A percentile compares a stretch with the other conserved stretches of the same genome.
These are phyloP conservation scores for Clitopilus passeckerianus DNA, from an alignment of 768 basidiomycete species.

Conservation along the genomic window DNA sequence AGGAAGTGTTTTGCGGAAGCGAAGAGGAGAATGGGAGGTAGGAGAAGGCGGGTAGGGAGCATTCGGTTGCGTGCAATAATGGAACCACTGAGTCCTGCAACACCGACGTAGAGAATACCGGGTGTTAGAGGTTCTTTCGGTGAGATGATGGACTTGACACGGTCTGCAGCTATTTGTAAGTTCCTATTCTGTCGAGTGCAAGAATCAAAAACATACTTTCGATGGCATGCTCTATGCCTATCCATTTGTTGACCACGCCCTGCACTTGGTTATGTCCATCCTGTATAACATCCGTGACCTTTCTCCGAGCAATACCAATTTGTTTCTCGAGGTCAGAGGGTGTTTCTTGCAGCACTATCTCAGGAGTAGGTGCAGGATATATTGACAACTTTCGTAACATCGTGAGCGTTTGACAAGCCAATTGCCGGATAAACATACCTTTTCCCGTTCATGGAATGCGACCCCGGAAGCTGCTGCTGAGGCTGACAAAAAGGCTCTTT, in stretches of 20 bases:
- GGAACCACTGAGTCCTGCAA: conserved; percentile 84
- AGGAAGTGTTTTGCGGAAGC: conserved; percentile 79
- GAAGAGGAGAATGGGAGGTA: conserved; percentile 74
- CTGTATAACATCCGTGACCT: conserved; percentile 48
- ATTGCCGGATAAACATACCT: conserved; percentile 15
- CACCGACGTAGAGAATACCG: conserved; percentile 85
- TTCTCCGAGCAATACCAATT: conserved; percentile 66
- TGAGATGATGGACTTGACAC: conserved; percentile 79
- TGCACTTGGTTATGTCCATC: conserved; percentile 67
- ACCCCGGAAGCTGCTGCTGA: conserved; percentile 25
- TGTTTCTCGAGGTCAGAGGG: conserved; percentile 73
- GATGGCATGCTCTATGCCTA: conserved; percentile 77
- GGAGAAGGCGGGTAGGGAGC: conserved; percentile 60
- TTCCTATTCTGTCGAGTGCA: neutral
- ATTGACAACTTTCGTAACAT: conserved; percentile 62
- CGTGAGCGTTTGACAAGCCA: neutral
- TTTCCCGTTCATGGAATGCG: conserved; percentile 25
- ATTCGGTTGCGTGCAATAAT: conserved; percentile 78
- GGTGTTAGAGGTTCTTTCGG: conserved; percentile 82
- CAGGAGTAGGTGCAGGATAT: conserved; percentile 60
- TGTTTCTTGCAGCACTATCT: conserved; percentile 69
- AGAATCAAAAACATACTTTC: conserved; percentile 51
- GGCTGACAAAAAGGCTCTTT: conserved; percentile 27
- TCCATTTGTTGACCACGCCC: conserved; percentile 73
- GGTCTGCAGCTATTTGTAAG: conserved; percentile 39